These are phyloP conservation scores for Leccinum broughii DNA, from an alignment of 768 basidiomycete species.

Conservation along the genomic window DNA sequence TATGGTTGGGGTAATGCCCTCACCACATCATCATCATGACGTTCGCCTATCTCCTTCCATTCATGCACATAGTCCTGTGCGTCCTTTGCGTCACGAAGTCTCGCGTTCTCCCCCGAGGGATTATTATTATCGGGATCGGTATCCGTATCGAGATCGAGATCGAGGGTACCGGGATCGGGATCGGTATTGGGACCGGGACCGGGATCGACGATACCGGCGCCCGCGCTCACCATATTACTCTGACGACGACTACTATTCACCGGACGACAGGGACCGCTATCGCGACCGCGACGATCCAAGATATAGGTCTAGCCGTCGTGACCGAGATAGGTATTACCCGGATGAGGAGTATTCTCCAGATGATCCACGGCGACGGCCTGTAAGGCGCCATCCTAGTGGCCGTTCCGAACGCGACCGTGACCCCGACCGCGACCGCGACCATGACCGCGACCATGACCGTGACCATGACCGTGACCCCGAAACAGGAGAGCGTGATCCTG, in stretches of 20 bases:
- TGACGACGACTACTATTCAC: slow-evolving; percentile 14
- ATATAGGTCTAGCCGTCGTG: background rate
- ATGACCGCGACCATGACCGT: no score
- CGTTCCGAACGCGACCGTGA: slow-evolving; percentile 8
- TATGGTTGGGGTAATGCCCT: slow-evolving; percentile 16
- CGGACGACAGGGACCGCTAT: slow-evolving; percentile 12
- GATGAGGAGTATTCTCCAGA: slow-evolving; percentile 11
- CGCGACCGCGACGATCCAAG: slow-evolving; percentile 13
- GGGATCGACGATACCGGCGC: background rate
- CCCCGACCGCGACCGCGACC: no score
- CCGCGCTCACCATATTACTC: slow-evolving; percentile 1
- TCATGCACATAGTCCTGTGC: slow-evolving; percentile 18
- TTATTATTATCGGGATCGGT: slow-evolving; percentile 4
- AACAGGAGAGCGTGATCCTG: slow-evolving; percentile 14
- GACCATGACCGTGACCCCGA: background rate
- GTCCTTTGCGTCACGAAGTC: background rate
- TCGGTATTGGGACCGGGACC: slow-evolving; percentile 2
- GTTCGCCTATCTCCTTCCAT: slow-evolving; percentile 27
- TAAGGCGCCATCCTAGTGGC: slow-evolving; percentile 15
- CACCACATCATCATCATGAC: slow-evolving; percentile 9
- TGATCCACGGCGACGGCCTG: slow-evolving; percentile 5
- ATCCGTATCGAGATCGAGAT: background rate
- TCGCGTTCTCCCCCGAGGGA: slow-evolving; percentile 11
- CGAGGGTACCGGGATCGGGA: background rate
- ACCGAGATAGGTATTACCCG: background rate